Percentiles rank a stretch among this genome's conserved stretches.
phyloP scores from a whole-genome alignment of 2,329 filamentous ascomycete species.

The Verticillium dahliae region DNA sequence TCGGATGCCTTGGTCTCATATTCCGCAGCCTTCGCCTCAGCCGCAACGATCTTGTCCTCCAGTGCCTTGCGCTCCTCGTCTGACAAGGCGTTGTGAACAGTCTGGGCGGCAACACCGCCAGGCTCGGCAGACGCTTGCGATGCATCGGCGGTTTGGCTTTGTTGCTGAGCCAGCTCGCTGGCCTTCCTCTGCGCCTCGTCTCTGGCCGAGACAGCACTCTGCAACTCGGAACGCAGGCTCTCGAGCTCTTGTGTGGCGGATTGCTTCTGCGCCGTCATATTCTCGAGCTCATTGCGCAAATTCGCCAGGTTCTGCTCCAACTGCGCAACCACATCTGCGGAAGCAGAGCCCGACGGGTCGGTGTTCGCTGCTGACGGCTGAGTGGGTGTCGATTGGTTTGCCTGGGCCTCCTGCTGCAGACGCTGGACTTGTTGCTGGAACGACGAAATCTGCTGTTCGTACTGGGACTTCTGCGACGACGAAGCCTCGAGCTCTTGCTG shows the following conservation, averaged over 20 bases:
- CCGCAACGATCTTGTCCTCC: slow-evolving; percentile 40
- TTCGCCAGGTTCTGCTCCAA: slow-evolving; percentile 43
- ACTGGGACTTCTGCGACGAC: slow-evolving; percentile 22
- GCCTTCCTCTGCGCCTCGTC: slow-evolving; percentile 48
- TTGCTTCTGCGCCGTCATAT: slow-evolving; percentile 60
- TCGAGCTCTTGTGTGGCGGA: slow-evolving; percentile 58
- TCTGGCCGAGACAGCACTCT: slow-evolving; percentile 54
- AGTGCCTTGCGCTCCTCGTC: slow-evolving; percentile 55
- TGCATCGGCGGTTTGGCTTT: slow-evolving; percentile 10
- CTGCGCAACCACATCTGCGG: slow-evolving; percentile 38
- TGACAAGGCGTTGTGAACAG: slow-evolving; percentile 28
- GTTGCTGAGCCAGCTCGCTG: slow-evolving; percentile 17
- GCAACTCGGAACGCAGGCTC: slow-evolving; percentile 50
- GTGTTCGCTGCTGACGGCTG: slow-evolving; percentile 15
- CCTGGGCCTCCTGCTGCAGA: slow-evolving; percentile 25
- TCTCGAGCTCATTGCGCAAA: slow-evolving; percentile 56
- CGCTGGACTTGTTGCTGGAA: slow-evolving; percentile 35
- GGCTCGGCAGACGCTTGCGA: slow-evolving; percentile 8
- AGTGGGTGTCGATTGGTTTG: slow-evolving; percentile 32
- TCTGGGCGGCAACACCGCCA: background rate
- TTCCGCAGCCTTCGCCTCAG: slow-evolving; percentile 32
- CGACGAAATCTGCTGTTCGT: slow-evolving; percentile 35
- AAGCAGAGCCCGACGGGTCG: slow-evolving; percentile 31
- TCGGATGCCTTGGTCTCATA: slow-evolving; percentile 58
- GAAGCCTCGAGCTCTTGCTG: slow-evolving; percentile 25